Base-by-base conservation (phyloP, 2,329 filamentous ascomycete genomes). In the Paecilomyces dactylethromorphus region DNA sequence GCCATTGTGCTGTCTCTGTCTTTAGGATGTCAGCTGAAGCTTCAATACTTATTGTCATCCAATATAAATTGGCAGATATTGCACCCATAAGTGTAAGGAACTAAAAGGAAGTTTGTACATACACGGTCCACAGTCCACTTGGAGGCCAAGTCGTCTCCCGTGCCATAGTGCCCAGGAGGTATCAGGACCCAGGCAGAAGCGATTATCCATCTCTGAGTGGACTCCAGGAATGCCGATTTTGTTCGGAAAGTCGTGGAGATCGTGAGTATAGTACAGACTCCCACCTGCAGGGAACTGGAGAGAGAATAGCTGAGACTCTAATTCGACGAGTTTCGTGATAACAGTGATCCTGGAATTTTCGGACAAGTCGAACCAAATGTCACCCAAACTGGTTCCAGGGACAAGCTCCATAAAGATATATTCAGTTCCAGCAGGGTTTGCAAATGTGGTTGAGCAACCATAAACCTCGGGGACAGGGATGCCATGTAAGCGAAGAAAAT, bases 361-460 rank as follows among this genome's bases (percentile, higher is more conserved):
- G 11, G 33, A 39, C 2, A 39, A 15, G 33, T 39, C 33, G 33
- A 64, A 65, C 66, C 66, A 70, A 33, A 52, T 39, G 35, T 57
- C 62, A 6, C 65, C 60, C 3, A 61, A 35, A 11, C 58, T 56
- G 26, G 64, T 59, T 11, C 68, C 67, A 35, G 58, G 22, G 11
- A 64, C 57, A 58, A 65, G 51, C 53, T 64, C 60, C 66, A 69
- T 61, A 13, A 69, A 59, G 11, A 69, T 68, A 57, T 69, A 69
- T 35, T 70, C 68, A 1, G 60, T 59, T n/a, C 67, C 65, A 35
- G 67, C 63, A 13, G 63, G 15, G 49, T 69, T 69, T 15, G 65
- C 58, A 6, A 49, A 29, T 32, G 60, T 61, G 15, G 63, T 61
- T n/a, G 62, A 68, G 58, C 61, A 69, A 1, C 59, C 64, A 61